Percentiles rank a stretch among this genome's conserved stretches.
Evolutionary conservation across 768 basidiomycete species (phyloP).

Genomic region (Pulveroboletus frians): DNA sequence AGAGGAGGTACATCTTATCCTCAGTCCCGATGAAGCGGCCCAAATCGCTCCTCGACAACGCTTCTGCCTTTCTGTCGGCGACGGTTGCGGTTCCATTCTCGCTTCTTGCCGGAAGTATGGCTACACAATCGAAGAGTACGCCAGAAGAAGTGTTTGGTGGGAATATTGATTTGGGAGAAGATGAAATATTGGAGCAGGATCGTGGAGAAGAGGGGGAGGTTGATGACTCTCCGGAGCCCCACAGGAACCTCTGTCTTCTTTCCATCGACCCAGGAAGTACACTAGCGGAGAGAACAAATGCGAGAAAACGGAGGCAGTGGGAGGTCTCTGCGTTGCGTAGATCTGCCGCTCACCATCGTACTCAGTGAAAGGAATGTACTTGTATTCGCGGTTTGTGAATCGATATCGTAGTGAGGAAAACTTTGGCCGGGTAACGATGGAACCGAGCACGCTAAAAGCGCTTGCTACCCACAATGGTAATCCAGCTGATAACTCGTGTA

Average conservation of each 20-base stretch:
- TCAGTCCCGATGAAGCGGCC: slow-evolving; percentile 66
- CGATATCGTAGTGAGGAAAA: background rate
- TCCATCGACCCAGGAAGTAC: slow-evolving; percentile 41
- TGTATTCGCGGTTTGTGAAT: background rate
- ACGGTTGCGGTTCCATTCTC: slow-evolving; percentile 58
- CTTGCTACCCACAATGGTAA: background rate
- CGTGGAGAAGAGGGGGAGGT: slow-evolving; percentile 73
- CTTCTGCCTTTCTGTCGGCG: slow-evolving; percentile 58
- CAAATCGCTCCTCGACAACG: slow-evolving; percentile 64
- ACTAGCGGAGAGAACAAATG: slow-evolving; percentile 28
- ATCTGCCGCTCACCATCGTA: slow-evolving; percentile 23
- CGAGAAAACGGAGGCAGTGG: slow-evolving; percentile 45
- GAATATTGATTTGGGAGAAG: slow-evolving; percentile 68
- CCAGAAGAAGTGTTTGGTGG: slow-evolving; percentile 65
- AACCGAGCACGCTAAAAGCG: background rate
- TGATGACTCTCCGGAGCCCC: slow-evolving; percentile 61
- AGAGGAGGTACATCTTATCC: slow-evolving; percentile 56
- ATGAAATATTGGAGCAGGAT: slow-evolving; percentile 76
- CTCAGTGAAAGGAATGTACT: slow-evolving; percentile 4
- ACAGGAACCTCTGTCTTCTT: slow-evolving; percentile 53
- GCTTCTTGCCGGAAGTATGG: slow-evolving; percentile 39
- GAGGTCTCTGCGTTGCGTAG: slow-evolving; percentile 41
- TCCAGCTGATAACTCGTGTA: background rate
- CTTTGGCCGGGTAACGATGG: too few relatives aligned
- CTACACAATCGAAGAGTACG: slow-evolving; percentile 37